Evolutionary conservation across 179 eudicot genomes (phyloP).

Genomic region (Silene coronaria): DNA sequence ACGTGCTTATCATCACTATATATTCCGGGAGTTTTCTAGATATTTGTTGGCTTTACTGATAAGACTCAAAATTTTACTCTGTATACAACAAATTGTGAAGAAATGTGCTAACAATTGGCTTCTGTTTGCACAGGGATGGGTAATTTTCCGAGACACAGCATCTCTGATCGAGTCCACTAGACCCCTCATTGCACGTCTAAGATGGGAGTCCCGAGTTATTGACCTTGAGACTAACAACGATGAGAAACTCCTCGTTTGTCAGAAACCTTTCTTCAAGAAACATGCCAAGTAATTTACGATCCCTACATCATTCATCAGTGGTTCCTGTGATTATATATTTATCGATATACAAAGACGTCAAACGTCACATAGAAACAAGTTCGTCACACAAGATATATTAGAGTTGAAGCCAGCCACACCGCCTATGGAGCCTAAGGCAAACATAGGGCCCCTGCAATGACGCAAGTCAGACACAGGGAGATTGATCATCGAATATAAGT

Average conservation of each 20-base stretch:
- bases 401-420: slow-evolving; percentile 21
- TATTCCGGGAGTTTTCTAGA: no score
- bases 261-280: slow-evolving; percentile 79
- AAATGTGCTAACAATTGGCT: slow-evolving; percentile 10
- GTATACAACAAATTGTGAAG: not conserved
- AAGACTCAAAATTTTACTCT: no score
- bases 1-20: no score
- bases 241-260: slow-evolving; percentile 86
- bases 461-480: slow-evolving; percentile 31
- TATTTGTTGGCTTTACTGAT: no score
- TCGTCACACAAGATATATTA: slow-evolving; percentile 8
- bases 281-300: slow-evolving; percentile 32
- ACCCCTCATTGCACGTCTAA: slow-evolving; percentile 53
- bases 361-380: slow-evolving; percentile 17
- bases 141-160: slow-evolving; percentile 66
- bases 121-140: slow-evolving; percentile 69
- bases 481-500: slow-evolving; percentile 32
- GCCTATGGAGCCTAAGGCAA: slow-evolving; percentile 82
- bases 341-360: slow-evolving; percentile 24
- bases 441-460: slow-evolving; percentile 65
- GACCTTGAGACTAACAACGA: slow-evolving; percentile 72
- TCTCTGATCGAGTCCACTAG: slow-evolving; percentile 68
- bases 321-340: slow-evolving; percentile 36
- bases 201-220: slow-evolving; percentile 91
- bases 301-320: slow-evolving; percentile 12